Evolutionary conservation across 306 rosid species (phyloP).

Genomic region (Lathyrus oleraceus): DNA sequence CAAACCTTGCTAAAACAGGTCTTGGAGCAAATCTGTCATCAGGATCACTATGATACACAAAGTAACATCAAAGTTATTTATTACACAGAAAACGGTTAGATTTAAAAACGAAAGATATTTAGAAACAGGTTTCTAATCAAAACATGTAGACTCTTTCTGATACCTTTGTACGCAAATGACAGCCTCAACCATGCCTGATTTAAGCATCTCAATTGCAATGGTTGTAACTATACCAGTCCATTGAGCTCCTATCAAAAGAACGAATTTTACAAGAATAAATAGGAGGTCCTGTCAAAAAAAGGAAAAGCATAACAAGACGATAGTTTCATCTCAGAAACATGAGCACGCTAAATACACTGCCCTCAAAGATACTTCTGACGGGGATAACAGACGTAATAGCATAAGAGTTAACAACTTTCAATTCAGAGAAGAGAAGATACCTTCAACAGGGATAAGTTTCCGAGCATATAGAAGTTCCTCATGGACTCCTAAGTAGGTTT

Average conservation of each 20-base stretch:
- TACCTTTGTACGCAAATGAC: constrained; percentile 95
- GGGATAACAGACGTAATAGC: not conserved
- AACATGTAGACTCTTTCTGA: constrained; percentile 16
- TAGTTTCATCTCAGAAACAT: not conserved
- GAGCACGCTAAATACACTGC: constrained; percentile 4
- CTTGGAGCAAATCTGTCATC: constrained; percentile 85
- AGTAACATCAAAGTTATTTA: constrained; percentile 5
- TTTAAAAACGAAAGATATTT: constrained; percentile 14
- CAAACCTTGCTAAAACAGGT: constrained; percentile 91
- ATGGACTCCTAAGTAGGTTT: constrained; percentile 76
- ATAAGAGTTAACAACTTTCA: constrained; percentile 13
- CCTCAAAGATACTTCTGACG: not conserved
- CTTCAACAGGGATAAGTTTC: constrained; percentile 85
- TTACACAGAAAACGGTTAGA: constrained; percentile 19
- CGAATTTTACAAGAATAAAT: not conserved
- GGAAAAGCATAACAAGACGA: not conserved
- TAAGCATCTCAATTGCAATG: constrained; percentile 93
- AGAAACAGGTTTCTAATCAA: constrained; percentile 17
- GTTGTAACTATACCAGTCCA: constrained; percentile 99
- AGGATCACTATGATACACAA: constrained; percentile 68
- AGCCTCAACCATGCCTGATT: constrained; percentile 98
- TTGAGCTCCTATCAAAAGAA: constrained; percentile 74
- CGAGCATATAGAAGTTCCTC: constrained; percentile 89
- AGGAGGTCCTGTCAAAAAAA: not conserved
- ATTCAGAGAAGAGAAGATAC: constrained; percentile 38